Base-by-base conservation (phyloP, 169 alveolate species). In the Cyclospora cayetanensis region DNA sequence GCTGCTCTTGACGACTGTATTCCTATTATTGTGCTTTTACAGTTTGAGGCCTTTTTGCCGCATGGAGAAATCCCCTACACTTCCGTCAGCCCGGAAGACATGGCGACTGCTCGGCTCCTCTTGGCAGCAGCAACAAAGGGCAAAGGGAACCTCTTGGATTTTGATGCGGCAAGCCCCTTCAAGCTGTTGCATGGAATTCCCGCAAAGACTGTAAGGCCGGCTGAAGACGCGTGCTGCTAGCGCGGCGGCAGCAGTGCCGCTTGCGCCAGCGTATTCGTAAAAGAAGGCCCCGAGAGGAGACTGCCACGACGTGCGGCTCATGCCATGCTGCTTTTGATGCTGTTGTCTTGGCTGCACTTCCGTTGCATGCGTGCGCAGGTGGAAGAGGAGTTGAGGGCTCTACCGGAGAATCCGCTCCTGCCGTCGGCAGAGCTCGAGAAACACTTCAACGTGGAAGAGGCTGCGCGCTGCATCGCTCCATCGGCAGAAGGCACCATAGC, bases 151-250 rank as follows among this genome's bases (percentile, higher is more conserved):
- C 77, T 89, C n/a, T 84, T 92, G 65, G 91, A 92, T 25, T 92
- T 87, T 27, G 93, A 86, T n/a, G 93, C 94, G 4, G 50, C 63
- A 25, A 93, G 87, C 87, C 94, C 94, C 22, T 89, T 52, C 90
- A 85, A 86, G 29, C 87, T 92, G 20, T 91, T 92, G 11, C 90
- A 92, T 63, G 91, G 72, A 1, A 46, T 89, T 25, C 88, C 85
- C 22, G 43, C 83, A 1, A 72, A 70, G 66, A 53, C 90, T 29
- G 88, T 74, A 20, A 5, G 50, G 2, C 29, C 3, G 18, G 68
- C 15, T 29, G 68, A 9, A 2, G 4, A 29, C 60, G n/a, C 18
- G n/a, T 46, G 60, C n/a, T 18, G n/a, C 9, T 11, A 46, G n/a
- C n/a, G n/a, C n/a, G n/a, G n/a, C n/a, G n/a, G n/a, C n/a, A n/a